Conservation (phyloP, 441 rosid species). For the Dalechampia spathulata region DNA sequence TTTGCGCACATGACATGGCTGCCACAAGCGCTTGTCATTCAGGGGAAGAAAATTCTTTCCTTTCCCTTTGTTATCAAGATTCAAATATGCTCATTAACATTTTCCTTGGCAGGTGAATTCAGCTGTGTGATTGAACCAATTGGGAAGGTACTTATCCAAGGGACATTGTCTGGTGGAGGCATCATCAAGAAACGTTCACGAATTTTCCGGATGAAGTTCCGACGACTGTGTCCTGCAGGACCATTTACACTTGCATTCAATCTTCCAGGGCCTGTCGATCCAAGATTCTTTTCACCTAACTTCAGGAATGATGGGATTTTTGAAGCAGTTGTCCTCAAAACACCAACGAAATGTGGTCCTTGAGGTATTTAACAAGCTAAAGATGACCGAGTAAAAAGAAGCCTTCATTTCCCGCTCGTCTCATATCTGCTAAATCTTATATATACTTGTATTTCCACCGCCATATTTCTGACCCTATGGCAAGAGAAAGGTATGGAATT, state of each 20-base stretch:
- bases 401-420: no score
- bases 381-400: not conserved
- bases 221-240: conserved; percentile 46
- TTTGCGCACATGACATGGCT: not conserved
- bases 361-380: not conserved
- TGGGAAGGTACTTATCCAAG: conserved; percentile 53
- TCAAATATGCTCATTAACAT: not conserved
- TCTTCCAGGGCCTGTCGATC: conserved; percentile 76
- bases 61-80: not conserved
- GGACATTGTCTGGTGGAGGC: conserved; percentile 31
- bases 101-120: conserved; percentile 36
- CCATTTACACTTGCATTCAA: conserved; percentile 52
- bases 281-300: conserved; percentile 41
- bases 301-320: conserved; percentile 55
- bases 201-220: conserved; percentile 38
- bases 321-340: conserved; percentile 53
- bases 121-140: conserved; percentile 41
- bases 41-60: not conserved
- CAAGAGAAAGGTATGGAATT: no score
- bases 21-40: not conserved
- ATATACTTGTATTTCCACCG: not conserved
- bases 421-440: no score
- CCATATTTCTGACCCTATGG: no score
- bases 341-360: conserved; percentile 7
- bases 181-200: conserved; percentile 26